These are phyloP conservation scores for Botryotinia globosa DNA, from an alignment of 2,329 filamentous ascomycete genomes.

Conservation along the genomic window DNA sequence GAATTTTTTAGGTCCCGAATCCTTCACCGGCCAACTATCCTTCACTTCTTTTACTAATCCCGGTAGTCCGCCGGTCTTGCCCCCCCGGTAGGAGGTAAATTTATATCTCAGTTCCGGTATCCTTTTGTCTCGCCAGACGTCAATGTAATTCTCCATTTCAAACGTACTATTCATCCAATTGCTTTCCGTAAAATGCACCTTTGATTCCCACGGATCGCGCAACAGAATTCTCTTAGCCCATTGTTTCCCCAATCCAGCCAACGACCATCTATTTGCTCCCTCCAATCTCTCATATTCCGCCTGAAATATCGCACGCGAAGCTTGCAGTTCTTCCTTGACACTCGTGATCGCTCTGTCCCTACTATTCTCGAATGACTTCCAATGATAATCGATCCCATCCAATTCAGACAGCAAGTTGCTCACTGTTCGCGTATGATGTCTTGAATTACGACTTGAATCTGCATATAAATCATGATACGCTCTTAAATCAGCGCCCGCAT, in stretches of 20 bases:
- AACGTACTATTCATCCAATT: background rate
- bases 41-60: background rate
- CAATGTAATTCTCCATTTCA: background rate
- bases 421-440: background rate
- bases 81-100: background rate
- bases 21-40: background rate
- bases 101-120: background rate
- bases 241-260: background rate
- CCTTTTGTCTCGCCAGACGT: background rate
- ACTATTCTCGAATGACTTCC: background rate
- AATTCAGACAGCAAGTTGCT: background rate
- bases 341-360: background rate
- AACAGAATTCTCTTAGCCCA: background rate
- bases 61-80: background rate
- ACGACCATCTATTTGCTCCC: fast-evolving
- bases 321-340: background rate
- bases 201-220: background rate
- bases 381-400: background rate
- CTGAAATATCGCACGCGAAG: background rate
- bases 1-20: background rate
- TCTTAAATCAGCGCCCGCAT: background rate
- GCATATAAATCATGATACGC: background rate
- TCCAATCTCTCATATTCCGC: background rate
- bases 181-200: background rate
- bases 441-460: background rate